A percentile compares a stretch with the other conserved stretches of the same genome.
These are phyloP conservation scores for Septoria linicola DNA, from an alignment of 2,329 filamentous ascomycete genomes.

Conservation along the genomic window DNA sequence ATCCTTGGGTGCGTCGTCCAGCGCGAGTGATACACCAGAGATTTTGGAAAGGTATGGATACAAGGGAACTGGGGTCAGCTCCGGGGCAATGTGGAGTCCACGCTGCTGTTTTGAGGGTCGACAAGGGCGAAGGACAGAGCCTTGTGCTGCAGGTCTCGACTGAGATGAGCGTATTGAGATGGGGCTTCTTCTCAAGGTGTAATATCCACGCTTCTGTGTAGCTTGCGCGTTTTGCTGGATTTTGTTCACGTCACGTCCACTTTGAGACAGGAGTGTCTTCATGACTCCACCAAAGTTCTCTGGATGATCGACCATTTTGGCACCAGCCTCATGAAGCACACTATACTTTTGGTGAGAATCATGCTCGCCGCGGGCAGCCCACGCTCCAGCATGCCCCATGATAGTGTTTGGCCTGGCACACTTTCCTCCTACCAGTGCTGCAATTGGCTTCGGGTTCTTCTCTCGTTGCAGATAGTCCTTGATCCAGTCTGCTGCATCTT, in stretches of 20 bases:
- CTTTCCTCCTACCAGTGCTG: slow-evolving; percentile 67
- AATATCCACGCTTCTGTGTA: slow-evolving; percentile 51
- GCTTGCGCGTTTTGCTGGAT: slow-evolving; percentile 38
- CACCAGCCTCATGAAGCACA: slow-evolving; percentile 65
- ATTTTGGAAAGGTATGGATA: slow-evolving; percentile 34
- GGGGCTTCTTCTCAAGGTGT: slow-evolving; percentile 37
- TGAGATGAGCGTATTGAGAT: slow-evolving; percentile 15
- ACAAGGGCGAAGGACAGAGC: slow-evolving; percentile 15
- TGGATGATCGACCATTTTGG: slow-evolving; percentile 71
- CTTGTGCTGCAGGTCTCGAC: too few relatives aligned
- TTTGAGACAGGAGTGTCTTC: slow-evolving; percentile 57
- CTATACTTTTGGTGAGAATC: slow-evolving; percentile 64
- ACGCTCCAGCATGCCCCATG: slow-evolving; percentile 80
- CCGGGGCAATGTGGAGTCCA: slow-evolving; percentile 29
- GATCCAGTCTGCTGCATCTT: slow-evolving; percentile 74
- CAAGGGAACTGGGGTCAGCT: slow-evolving; percentile 30
- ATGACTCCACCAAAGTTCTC: slow-evolving; percentile 70
- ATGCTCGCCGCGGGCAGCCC: slow-evolving; percentile 65
- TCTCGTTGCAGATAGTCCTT: slow-evolving; percentile 60
- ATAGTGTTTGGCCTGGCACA: slow-evolving; percentile 63
- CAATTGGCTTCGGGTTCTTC: slow-evolving; percentile 69
- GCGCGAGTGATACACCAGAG: slow-evolving; percentile 28
- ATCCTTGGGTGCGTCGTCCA: slow-evolving; percentile 32
- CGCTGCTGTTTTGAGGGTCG: slow-evolving; percentile 27
- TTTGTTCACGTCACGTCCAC: slow-evolving; percentile 43